Evolutionary conservation across 208 protist genomes (phyloP).

Genomic region (Lotmaria passim): DNA sequence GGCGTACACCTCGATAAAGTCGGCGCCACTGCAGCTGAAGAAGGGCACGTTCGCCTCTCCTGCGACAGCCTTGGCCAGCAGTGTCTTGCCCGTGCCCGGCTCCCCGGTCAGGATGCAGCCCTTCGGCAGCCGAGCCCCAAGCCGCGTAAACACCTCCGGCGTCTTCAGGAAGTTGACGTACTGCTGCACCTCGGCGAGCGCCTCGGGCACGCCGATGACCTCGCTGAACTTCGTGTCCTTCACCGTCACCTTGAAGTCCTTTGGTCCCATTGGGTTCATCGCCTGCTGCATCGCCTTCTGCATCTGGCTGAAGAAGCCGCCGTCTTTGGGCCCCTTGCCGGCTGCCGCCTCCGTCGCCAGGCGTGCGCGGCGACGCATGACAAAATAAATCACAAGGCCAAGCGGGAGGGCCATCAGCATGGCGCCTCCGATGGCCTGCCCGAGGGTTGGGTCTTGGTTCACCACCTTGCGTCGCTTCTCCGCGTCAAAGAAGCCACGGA

Average conservation of each 20-base stretch:
- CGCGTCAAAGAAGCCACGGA: slow-evolving; percentile 84
- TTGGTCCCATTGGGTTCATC: slow-evolving; percentile 93
- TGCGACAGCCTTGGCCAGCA: slow-evolving; percentile 97
- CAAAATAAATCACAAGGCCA: slow-evolving; percentile 61
- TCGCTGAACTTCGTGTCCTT: slow-evolving; percentile 93
- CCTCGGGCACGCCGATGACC: slow-evolving; percentile 97
- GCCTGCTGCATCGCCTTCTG: slow-evolving; percentile 76
- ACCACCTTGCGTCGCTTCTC: slow-evolving; percentile 76
- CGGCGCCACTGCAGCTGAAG: slow-evolving; percentile 95
- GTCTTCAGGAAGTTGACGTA: slow-evolving; percentile 99
- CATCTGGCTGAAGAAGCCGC: slow-evolving; percentile 54
- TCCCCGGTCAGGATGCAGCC: slow-evolving; percentile 96
- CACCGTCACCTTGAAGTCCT: slow-evolving; percentile 85
- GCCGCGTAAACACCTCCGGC: slow-evolving; percentile 94
- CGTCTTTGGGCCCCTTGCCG: slow-evolving; percentile 27
- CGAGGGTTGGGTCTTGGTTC: slow-evolving; percentile 67
- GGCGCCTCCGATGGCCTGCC: slow-evolving; percentile 59
- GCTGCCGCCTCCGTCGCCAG: slow-evolving; percentile 28
- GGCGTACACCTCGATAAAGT: slow-evolving; percentile 98
- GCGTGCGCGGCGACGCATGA: slow-evolving; percentile 48
- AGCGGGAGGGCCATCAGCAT: slow-evolving; percentile 66
- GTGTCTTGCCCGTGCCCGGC: slow-evolving; percentile 98
- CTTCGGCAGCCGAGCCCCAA: slow-evolving; percentile 98
- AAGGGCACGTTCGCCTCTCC: slow-evolving; percentile 95
- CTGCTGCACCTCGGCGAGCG: slow-evolving; percentile 98